A percentile compares a stretch with the other conserved stretches of the same genome.
phyloP scores from a whole-genome alignment of 2,329 filamentous ascomycete genomes.

The Emmonsia crescens region DNA sequence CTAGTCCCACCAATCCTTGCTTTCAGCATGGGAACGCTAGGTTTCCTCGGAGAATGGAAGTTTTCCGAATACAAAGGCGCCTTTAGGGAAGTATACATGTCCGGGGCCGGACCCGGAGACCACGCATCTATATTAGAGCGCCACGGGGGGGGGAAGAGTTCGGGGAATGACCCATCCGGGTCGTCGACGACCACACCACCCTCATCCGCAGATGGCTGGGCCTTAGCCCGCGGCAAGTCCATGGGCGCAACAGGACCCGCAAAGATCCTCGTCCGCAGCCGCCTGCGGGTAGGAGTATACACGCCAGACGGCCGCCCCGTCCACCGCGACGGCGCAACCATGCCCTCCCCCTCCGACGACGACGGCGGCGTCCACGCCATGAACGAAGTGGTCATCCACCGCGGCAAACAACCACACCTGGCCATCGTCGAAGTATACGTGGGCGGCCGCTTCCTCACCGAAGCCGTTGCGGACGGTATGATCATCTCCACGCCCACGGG shows the following conservation, averaged over 20 bases:
- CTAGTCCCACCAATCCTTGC: conserved; percentile 83
- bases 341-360: conserved; percentile 24
- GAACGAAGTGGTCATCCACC: conserved; percentile 91
- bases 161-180: not conserved
- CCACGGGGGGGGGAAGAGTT: conserved; percentile 15
- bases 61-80: conserved; percentile 87
- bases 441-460: conserved; percentile 79
- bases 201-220: conserved; percentile 48
- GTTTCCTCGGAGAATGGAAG: conserved; percentile 94
- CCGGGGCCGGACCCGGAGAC: conserved; percentile 46
- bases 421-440: conserved; percentile 87
- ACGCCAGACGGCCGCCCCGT: conserved; percentile 48
- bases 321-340: conserved; percentile 19
- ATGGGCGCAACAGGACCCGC: conserved; percentile 65
- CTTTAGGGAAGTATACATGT: conserved; percentile 88
- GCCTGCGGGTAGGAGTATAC: conserved; percentile 77
- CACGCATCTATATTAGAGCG: conserved; percentile 35
- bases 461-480: conserved; percentile 90
- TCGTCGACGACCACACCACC: conserved; percentile 14
- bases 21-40: conserved; percentile 94
- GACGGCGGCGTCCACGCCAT: conserved; percentile 56
- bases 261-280: conserved; percentile 74
- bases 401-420: conserved; percentile 79
- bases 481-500: conserved; percentile 89
- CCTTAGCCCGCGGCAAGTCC: conserved; percentile 63